Conservation (phyloP, 768 basidiomycete species). For the Termitomyces heimii region DNA sequence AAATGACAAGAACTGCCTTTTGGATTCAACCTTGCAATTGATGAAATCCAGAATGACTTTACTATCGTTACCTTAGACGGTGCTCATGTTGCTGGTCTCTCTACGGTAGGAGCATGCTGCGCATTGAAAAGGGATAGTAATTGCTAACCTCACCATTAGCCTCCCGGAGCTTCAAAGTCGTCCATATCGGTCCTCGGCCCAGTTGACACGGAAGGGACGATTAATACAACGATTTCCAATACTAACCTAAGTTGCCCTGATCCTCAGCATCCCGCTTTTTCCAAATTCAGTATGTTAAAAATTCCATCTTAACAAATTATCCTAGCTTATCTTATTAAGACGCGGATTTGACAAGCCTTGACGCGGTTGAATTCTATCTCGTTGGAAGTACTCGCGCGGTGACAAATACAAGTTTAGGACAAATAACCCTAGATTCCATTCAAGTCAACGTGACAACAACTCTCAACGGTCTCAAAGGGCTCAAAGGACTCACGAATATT, state of each 20-base stretch:
- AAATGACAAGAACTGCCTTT: slow-evolving; percentile 54
- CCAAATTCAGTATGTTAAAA: slow-evolving; percentile 47
- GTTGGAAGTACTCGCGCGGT: slow-evolving; percentile 55
- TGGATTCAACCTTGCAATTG: slow-evolving; percentile 56
- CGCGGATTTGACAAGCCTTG: slow-evolving; percentile 45
- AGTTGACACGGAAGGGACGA: slow-evolving; percentile 53
- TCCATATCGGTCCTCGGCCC: slow-evolving; percentile 44
- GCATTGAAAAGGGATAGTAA: neutral
- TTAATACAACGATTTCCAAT: slow-evolving; percentile 56
- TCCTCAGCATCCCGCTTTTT: slow-evolving; percentile 43
- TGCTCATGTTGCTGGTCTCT: slow-evolving; percentile 47
- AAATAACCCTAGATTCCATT: slow-evolving; percentile 66
- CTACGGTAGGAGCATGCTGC: slow-evolving; percentile 35
- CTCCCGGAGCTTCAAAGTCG: slow-evolving; percentile 58
- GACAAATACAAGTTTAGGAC: slow-evolving; percentile 56
- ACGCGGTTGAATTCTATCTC: slow-evolving; percentile 46
- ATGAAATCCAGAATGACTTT: slow-evolving; percentile 60
- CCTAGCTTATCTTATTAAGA: slow-evolving; percentile 28
- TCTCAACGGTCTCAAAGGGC: slow-evolving; percentile 54
- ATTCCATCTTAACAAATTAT: neutral
- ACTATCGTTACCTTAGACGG: slow-evolving; percentile 47
- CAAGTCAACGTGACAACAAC: slow-evolving; percentile 63
- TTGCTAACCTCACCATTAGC: slow-evolving; percentile 27
- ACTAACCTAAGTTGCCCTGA: slow-evolving; percentile 46
- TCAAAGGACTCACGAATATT: slow-evolving; percentile 52